phyloP scores from a whole-genome alignment of 768 basidiomycete species.

The Macrolepiota dolichaula region DNA sequence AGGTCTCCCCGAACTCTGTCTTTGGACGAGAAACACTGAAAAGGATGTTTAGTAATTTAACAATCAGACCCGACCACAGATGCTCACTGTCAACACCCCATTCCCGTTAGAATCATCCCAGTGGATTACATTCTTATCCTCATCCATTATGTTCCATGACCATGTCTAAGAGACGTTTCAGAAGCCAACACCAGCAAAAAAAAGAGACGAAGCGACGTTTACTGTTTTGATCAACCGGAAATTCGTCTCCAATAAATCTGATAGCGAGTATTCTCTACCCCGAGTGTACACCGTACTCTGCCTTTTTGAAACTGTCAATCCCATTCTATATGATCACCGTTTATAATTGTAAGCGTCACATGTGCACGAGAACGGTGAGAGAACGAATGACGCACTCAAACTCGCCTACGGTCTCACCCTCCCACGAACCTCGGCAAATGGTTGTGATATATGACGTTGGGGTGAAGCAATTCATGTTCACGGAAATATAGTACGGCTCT shows the following conservation, averaged over 20 bases:
- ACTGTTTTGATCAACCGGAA: constrained; percentile 9
- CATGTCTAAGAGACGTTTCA: constrained; percentile 22
- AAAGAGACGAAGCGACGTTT: background rate
- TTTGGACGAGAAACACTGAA: constrained; percentile 38
- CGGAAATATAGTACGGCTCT: constrained; percentile 40
- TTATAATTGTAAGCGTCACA: background rate
- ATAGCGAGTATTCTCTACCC: constrained; percentile 6
- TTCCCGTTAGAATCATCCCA: constrained; percentile 33
- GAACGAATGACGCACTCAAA: constrained; percentile 35
- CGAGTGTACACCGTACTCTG: constrained; percentile 7
- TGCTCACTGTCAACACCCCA: constrained; percentile 26
- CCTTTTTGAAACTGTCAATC: constrained; percentile 7
- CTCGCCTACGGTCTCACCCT: constrained; percentile 43
- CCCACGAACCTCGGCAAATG: constrained; percentile 33
- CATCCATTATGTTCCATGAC: constrained; percentile 31
- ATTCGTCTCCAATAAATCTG: constrained; percentile 6
- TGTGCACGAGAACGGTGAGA: no score
- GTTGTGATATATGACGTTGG: constrained; percentile 46
- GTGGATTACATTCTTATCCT: constrained; percentile 20
- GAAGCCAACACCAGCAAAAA: background rate
- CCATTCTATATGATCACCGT: constrained; percentile 2
- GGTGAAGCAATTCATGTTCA: constrained; percentile 47
- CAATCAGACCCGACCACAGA: background rate
- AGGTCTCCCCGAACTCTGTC: constrained; percentile 29
- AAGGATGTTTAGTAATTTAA: constrained; percentile 1